Evolutionary conservation across 2,329 filamentous ascomycete species (phyloP).

Genomic region (Gaeumannomyces tritici): DNA sequence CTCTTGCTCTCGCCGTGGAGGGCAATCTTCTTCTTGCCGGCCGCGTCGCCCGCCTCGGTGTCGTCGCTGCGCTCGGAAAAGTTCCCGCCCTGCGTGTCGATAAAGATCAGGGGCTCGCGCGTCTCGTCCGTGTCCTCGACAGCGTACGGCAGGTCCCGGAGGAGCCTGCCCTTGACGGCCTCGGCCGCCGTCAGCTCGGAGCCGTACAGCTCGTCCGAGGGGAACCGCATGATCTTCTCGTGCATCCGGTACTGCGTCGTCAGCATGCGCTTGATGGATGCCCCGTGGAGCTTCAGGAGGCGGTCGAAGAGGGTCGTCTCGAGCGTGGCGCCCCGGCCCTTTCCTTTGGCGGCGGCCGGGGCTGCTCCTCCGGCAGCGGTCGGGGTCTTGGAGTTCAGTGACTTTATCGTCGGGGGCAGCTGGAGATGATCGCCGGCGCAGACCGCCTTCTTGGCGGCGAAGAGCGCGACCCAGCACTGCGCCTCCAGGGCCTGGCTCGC

Average conservation of each 20-base stretch:
- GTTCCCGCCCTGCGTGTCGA: constrained; percentile 91
- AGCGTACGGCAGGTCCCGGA: constrained; percentile 65
- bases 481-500: constrained; percentile 92
- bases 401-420: constrained; percentile 90
- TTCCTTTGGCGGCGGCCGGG: constrained; percentile 11
- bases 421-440: constrained; percentile 93
- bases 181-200: constrained; percentile 73
- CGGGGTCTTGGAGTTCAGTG: constrained; percentile 41
- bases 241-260: constrained; percentile 99
- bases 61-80: constrained; percentile 79
- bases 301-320: constrained; percentile 93
- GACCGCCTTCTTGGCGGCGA: constrained; percentile 74
- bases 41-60: background rate
- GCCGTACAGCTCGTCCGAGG: constrained; percentile 81
- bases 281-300: constrained; percentile 70
- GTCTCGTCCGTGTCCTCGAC: constrained; percentile 80
- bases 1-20: constrained; percentile 62
- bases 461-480: constrained; percentile 89
- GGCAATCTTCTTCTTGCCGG: constrained; percentile 29
- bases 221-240: constrained; percentile 88
- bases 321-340: constrained; percentile 44
- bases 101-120: constrained; percentile 78
- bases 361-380: background rate
- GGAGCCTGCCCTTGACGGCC: constrained; percentile 61
- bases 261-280: constrained; percentile 83